Evolutionary conservation across 73 alveolate species (phyloP).

Genomic region (Paraurostyla sp.): DNA sequence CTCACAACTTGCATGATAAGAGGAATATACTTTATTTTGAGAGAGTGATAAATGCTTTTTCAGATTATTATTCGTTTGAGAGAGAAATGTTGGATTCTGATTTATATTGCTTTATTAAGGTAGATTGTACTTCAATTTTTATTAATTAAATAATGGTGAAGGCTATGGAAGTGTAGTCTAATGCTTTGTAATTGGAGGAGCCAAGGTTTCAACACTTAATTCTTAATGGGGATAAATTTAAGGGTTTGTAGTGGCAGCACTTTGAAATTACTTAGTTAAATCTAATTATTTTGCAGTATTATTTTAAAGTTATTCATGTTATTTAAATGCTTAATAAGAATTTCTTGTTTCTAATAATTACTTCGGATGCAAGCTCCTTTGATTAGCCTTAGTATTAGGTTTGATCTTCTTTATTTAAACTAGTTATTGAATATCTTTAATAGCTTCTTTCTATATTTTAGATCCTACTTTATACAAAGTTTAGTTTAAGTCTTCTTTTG

Average conservation of each 20-base stretch:
- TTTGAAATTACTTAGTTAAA: too few species aligned
- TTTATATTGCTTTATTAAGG: neutral
- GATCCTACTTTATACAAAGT: neutral
- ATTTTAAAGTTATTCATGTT: too few species aligned
- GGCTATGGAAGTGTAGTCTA: too few species aligned
- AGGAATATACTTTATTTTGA: neutral
- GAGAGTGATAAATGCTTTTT: neutral
- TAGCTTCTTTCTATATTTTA: neutral
- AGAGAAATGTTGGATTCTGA: neutral
- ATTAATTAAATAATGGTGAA: too few species aligned
- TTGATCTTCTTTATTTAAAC: neutral
- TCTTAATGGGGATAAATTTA: too few species aligned
- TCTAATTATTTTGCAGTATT: too few species aligned
- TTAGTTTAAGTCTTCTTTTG: neutral
- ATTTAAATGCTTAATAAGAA: too few species aligned
- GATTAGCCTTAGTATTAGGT: neutral
- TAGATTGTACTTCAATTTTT: too few species aligned
- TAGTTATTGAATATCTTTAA: neutral
- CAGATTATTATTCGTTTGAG: neutral
- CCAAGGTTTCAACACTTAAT: too few species aligned
- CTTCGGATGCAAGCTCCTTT: neutral
- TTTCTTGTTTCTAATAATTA: neutral
- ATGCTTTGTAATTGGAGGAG: too few species aligned
- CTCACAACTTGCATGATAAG: slow-evolving; percentile 5
- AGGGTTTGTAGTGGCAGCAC: too few species aligned